These are phyloP conservation scores for Colletotrichum lupini DNA, from an alignment of 2,329 filamentous ascomycete species.

Conservation along the genomic window DNA sequence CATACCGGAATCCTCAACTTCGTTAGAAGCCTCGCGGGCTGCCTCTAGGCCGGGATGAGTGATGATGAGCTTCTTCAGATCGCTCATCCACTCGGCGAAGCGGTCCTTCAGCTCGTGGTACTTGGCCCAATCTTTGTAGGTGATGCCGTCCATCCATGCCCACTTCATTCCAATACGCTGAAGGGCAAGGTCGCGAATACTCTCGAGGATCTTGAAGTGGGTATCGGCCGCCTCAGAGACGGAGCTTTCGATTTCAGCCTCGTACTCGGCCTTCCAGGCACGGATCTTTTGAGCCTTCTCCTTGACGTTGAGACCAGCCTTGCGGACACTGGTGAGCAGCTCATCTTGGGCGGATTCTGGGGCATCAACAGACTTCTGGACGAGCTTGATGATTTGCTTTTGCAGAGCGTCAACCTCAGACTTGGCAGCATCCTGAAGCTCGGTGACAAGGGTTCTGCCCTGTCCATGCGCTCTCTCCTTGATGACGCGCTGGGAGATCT, in stretches of 20 bases:
- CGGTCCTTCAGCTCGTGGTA: constrained; percentile 89
- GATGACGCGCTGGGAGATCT: constrained; percentile 67
- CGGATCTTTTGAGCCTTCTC: constrained; percentile 81
- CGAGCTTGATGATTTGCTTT: constrained; percentile 71
- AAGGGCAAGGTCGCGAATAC: constrained; percentile 84
- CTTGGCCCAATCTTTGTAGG: constrained; percentile 97
- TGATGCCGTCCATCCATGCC: constrained; percentile 95
- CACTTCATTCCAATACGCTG: constrained; percentile 94
- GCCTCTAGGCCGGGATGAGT: constrained; percentile 76
- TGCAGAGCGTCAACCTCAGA: constrained; percentile 75
- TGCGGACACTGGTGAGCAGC: constrained; percentile 64
- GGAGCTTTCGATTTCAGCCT: constrained; percentile 74
- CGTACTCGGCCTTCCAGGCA: constrained; percentile 79
- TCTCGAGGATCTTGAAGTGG: constrained; percentile 84
- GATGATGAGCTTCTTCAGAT: constrained; percentile 81
- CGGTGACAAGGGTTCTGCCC: constrained; percentile 73
- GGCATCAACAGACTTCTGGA: constrained; percentile 63
- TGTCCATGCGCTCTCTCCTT: constrained; percentile 72
- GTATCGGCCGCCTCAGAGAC: constrained; percentile 80
- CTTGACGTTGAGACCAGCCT: constrained; percentile 79
- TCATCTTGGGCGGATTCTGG: constrained; percentile 54
- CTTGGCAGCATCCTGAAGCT: constrained; percentile 75
- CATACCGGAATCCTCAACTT: constrained; percentile 85
- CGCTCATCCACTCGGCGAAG: constrained; percentile 85
- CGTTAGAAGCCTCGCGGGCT: constrained; percentile 74